Conservation (phyloP, 2,329 filamentous ascomycete genomes). For the Beauveria medogensis region DNA sequence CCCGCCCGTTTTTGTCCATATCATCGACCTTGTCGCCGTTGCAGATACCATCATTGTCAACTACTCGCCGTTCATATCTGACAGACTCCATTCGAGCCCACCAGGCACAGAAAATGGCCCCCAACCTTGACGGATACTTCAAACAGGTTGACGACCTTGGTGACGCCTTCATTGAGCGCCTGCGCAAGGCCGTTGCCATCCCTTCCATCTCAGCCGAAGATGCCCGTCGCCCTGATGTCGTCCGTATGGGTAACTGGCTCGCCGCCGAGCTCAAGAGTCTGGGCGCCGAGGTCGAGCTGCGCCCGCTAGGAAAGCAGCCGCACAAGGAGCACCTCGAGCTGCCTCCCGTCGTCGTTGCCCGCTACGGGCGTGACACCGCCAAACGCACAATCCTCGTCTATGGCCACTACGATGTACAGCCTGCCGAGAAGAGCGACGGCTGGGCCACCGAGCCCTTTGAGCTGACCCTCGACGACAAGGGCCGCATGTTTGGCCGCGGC, state of each 20-base stretch:
- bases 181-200: conserved; percentile 88
- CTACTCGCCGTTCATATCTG: conserved; percentile 36
- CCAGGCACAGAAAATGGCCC: conserved; percentile 72
- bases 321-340: conserved; percentile 85
- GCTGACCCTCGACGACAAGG: conserved; percentile 79
- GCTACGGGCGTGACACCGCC: conserved; percentile 84
- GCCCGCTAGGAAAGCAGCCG: conserved; percentile 83
- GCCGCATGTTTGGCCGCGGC: conserved; percentile 91
- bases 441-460: conserved; percentile 95
- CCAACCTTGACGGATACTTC: conserved; percentile 86
- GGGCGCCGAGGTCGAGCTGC: conserved; percentile 80
- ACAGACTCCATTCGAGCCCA: conserved; percentile 45
- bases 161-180: conserved; percentile 77
- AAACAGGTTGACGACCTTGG: conserved; percentile 79
- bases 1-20: neutral
- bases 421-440: conserved; percentile 84
- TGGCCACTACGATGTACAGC: conserved; percentile 98
- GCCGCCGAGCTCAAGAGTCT: conserved; percentile 73
- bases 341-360: conserved; percentile 82
- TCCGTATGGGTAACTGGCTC: conserved; percentile 93
- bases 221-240: conserved; percentile 79
- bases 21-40: neutral
- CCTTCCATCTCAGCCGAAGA: conserved; percentile 93
- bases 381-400: conserved; percentile 96
- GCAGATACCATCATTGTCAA: neutral